Evolutionary conservation across 164 flowering plant species (phyloP).

Genomic region (Magnolia changhungtana): DNA sequence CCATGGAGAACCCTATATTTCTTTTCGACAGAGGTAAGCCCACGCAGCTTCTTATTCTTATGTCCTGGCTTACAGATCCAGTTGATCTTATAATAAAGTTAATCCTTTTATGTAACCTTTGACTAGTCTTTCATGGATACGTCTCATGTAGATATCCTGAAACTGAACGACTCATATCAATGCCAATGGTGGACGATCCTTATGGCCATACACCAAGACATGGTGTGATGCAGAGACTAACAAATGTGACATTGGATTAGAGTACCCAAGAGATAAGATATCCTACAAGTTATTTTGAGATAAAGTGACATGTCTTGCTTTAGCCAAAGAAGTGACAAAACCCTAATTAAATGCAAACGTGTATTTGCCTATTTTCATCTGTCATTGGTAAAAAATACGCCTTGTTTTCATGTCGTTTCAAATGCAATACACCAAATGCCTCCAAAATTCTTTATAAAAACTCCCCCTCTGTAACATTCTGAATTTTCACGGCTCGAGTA

Average conservation of each 20-base stretch:
- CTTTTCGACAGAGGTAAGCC: conserved; percentile 53
- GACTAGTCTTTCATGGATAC: too few species aligned
- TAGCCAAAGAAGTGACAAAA: background rate
- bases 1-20: conserved; percentile 49
- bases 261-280: too few species aligned
- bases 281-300: background rate
- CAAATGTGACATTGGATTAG: too few species aligned
- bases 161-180: too few species aligned
- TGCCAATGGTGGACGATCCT: too few species aligned
- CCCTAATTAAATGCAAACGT: background rate
- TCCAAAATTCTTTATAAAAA: background rate
- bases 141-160: too few species aligned
- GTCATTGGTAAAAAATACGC: too few species aligned
- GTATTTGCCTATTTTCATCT: background rate
- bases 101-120: too few species aligned
- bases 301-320: background rate
- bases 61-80: conserved; percentile 54
- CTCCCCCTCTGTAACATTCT: too few species aligned
- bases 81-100: conserved; percentile 54
- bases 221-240: too few species aligned
- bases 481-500: too few species aligned
- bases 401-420: background rate
- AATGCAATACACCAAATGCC: background rate
- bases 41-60: conserved; percentile 54
- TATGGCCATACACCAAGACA: too few species aligned